Base-by-base conservation (phyloP, 2,329 filamentous ascomycete species). In the Ophiostoma sp. region DNA sequence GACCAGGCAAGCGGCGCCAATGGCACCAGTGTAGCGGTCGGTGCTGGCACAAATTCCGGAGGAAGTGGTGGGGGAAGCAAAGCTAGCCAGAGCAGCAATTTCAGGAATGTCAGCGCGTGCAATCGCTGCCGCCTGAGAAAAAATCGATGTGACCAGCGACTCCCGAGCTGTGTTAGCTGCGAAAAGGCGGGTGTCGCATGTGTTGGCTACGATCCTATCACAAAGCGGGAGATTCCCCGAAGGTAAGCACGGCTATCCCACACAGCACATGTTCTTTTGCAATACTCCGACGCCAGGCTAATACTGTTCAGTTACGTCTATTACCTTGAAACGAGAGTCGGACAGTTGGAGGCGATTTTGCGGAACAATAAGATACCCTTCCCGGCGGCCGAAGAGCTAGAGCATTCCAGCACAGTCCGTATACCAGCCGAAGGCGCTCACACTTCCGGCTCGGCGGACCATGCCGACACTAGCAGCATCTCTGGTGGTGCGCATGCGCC, bases 141-240 rank as follows among this genome's bases (percentile, higher is more conserved):
- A 82, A 98, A 97, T 77, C 85, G 93, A 67, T 98, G 94, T 79
- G 94, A 98, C 79, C 94, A 97, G 83, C 89, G 90, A 72, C 84
- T 98, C 71, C 94, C 94, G 8, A 92, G 91, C 74, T 98, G 94
- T 77, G 89, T 91, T 58, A 92, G 91, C 73, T 98, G 94, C 79
- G 92, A 93, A 77, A 97, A 97, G 80, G 93, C 91, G n/a, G 85
- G 86, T 69, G 91, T 96, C 63, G 89, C 91, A 73, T 98, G 95
- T 77, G 92, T 97, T 66, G 94, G 94, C 71, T 97, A 97, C 78
- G 94, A 98, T 76, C 93, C 94, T 45, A 97, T 97, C 75, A 96
- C 92, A 38, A 97, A 97, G 83, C 89, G 91, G 76, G 93, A 97
- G 79, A 97, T 98, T 69, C 94, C 94, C 65, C 86, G 93, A 78